A percentile compares a stretch with the other conserved stretches of the same genome.
These are phyloP conservation scores for Parascedosporium putredinis DNA, from an alignment of 2,329 filamentous ascomycete genomes.

Conservation along the genomic window DNA sequence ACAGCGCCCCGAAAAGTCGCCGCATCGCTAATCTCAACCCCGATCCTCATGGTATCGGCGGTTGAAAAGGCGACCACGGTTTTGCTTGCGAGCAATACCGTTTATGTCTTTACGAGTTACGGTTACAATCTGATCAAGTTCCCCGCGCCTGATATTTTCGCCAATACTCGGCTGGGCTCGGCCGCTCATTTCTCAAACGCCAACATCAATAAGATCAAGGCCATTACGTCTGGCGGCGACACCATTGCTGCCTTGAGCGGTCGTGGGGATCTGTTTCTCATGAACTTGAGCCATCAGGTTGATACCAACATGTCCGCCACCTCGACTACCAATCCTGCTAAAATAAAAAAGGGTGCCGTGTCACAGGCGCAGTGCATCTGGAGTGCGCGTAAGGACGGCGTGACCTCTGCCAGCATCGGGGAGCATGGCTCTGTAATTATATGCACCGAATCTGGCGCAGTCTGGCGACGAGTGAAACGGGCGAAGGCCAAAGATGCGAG, in stretches of 20 bases:
- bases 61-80: constrained; percentile 85
- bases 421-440: constrained; percentile 93
- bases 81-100: constrained; percentile 74
- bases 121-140: constrained; percentile 89
- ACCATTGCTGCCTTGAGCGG: constrained; percentile 82
- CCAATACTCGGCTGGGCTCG: constrained; percentile 32
- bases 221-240: constrained; percentile 74
- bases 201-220: constrained; percentile 53
- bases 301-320: constrained; percentile 50
- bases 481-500: constrained; percentile 64
- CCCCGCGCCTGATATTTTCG: constrained; percentile 59
- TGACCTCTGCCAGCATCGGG: constrained; percentile 75
- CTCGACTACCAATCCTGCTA: constrained; percentile 86
- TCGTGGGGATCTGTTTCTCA: constrained; percentile 78
- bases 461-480: constrained; percentile 81
- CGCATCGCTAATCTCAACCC: constrained; percentile 58
- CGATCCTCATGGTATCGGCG: constrained; percentile 69
- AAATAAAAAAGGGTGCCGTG: constrained; percentile 67
- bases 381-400: constrained; percentile 80
- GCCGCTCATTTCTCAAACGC: constrained; percentile 30
- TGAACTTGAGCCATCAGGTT: constrained; percentile 59
- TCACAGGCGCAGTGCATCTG: constrained; percentile 74
- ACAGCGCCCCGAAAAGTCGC: constrained; percentile 75
- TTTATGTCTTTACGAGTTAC: constrained; percentile 92
- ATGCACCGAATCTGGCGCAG: constrained; percentile 82